These are phyloP conservation scores for Pneumocystis sp. DNA, from an alignment of 1,139 yeast genomes.

Conservation along the genomic window DNA sequence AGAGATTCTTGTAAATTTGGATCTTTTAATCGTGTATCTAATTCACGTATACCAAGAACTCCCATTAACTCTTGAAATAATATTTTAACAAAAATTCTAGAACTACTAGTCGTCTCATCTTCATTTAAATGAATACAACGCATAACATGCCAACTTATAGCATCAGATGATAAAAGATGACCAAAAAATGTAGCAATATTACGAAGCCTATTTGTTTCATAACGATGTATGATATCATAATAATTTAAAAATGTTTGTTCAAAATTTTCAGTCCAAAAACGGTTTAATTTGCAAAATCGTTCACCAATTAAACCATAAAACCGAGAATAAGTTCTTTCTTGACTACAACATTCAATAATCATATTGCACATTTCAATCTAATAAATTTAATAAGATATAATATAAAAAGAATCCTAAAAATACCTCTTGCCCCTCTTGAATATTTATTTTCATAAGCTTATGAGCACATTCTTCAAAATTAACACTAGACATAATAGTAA, in stretches of 20 bases:
- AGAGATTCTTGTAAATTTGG: slow-evolving; percentile 24
- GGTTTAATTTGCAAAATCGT: slow-evolving; percentile 38
- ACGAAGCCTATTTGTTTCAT: slow-evolving; percentile 58
- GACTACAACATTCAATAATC: slow-evolving; percentile 69
- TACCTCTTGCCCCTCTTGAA: slow-evolving; percentile 21
- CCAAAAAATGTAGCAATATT: slow-evolving; percentile 83
- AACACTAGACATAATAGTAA: slow-evolving; percentile 83
- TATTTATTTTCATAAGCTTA: slow-evolving; percentile 40
- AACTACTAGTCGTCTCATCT: slow-evolving; percentile 58
- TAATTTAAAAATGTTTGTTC: slow-evolving; percentile 38
- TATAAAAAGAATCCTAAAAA: neutral
- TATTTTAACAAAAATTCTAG: slow-evolving; percentile 69
- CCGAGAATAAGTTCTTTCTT: slow-evolving; percentile 77
- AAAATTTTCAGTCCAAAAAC: slow-evolving; percentile 45
- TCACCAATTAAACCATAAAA: slow-evolving; percentile 70
- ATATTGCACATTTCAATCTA: slow-evolving; percentile 45
- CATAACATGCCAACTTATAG: slow-evolving; percentile 48
- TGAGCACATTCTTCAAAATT: slow-evolving; percentile 90
- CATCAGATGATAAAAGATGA: slow-evolving; percentile 59
- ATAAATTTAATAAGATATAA: neutral
- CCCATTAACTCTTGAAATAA: slow-evolving; percentile 67
- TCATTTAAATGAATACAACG: slow-evolving; percentile 47
- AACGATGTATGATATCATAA: slow-evolving; percentile 46
- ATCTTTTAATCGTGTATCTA: slow-evolving; percentile 38
- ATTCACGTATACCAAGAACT: slow-evolving; percentile 48